These are phyloP conservation scores for Suillus spraguei DNA, from an alignment of 768 basidiomycete species.

Conservation along the genomic window DNA sequence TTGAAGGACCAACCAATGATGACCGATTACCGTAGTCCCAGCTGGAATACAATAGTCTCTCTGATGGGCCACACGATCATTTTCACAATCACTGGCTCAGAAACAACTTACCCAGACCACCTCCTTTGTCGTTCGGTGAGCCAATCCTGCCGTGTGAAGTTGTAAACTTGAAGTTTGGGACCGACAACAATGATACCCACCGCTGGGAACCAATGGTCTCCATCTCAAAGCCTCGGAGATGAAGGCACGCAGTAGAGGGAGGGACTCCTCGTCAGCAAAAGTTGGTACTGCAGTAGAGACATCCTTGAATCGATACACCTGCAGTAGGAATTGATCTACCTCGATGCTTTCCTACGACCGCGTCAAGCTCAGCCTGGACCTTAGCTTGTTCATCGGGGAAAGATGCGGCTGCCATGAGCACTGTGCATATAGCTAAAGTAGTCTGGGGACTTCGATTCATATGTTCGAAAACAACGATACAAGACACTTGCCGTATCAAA, in stretches of 20 bases:
- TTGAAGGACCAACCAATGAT: not conserved
- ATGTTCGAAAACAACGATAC: not conserved
- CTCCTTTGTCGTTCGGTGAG: not conserved
- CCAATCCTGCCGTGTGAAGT: not conserved
- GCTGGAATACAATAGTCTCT: not conserved
- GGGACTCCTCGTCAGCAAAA: not conserved
- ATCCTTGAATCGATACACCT: constrained; percentile 26
- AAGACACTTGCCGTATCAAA: not conserved
- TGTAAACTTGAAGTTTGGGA: not conserved
- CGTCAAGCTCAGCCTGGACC: constrained; percentile 56
- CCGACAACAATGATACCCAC: not conserved
- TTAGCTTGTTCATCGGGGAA: constrained; percentile 46
- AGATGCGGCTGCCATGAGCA: constrained; percentile 2
- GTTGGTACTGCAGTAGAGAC: constrained; percentile 9
- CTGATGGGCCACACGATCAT: not conserved
- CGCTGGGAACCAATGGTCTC: constrained; percentile 1
- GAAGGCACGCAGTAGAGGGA: not conserved
- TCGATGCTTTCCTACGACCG: constrained; percentile 33
- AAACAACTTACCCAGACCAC: not conserved
- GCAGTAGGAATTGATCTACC: not conserved
- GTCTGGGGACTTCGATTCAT: not conserved
- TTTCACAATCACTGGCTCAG: not conserved
- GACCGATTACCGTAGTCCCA: not conserved
- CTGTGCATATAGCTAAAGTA: not conserved
- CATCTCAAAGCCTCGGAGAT: constrained; percentile 2